phyloP scores from a whole-genome alignment of 2,329 filamentous ascomycete genomes.

The Pestalotiopsis sp. region DNA sequence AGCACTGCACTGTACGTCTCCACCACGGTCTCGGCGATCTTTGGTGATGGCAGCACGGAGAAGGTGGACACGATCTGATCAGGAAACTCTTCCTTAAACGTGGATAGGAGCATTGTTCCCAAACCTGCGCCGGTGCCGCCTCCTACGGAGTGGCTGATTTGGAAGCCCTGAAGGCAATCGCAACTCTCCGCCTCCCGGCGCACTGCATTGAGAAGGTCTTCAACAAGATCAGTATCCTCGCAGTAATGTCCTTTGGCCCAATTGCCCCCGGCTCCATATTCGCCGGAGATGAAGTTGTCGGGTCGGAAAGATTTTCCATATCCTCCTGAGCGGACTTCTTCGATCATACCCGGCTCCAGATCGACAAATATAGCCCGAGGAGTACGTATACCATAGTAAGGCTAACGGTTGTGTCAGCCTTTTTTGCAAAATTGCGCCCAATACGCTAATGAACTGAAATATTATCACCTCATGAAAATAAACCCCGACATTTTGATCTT shows the following conservation, averaged over 20 bases:
- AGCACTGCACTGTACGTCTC: conserved; percentile 99
- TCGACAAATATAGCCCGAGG: conserved; percentile 99
- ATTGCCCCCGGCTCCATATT: conserved; percentile 99
- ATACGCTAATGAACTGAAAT: background rate
- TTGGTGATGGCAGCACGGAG: conserved; percentile 97
- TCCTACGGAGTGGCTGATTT: conserved; percentile 99
- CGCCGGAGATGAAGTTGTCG: conserved; percentile 99
- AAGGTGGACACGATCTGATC: conserved; percentile 99
- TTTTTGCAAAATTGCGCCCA: background rate
- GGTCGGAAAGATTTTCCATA: conserved; percentile 99
- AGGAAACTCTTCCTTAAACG: conserved; percentile 99
- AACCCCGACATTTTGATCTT: conserved; percentile 99
- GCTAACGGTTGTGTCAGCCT: background rate
- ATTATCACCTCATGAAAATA: conserved; percentile 85
- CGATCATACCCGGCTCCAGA: conserved; percentile 99
- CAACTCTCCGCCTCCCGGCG: conserved; percentile 98
- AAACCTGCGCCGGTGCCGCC: conserved; percentile 99
- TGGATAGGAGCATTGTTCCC: conserved; percentile 99
- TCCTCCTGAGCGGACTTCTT: conserved; percentile 95
- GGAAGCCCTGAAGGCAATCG: conserved; percentile 99
- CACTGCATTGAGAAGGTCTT: conserved; percentile 97
- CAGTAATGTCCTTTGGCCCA: conserved; percentile 99
- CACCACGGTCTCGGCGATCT: conserved; percentile 99
- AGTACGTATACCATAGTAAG: conserved; percentile 97
- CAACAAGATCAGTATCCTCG: conserved; percentile 97